Conservation (phyloP, 192 early-diverging fungal genomes). For the Backusella mclennaniae region DNA sequence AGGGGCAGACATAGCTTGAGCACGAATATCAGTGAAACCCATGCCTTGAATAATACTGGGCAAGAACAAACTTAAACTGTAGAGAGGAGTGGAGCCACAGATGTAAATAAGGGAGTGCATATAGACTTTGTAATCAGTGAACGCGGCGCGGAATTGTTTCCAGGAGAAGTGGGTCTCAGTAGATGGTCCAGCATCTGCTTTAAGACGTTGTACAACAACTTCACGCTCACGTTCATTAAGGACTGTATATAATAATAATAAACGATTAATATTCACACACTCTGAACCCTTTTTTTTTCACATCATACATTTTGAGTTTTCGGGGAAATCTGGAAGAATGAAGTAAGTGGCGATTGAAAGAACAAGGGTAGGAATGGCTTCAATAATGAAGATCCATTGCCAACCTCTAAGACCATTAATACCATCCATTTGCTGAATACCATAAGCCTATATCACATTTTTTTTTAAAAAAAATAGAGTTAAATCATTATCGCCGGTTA, state of each 20-base stretch:
- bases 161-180: slow-evolving; percentile 47
- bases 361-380: slow-evolving; percentile 60
- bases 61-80: slow-evolving; percentile 65
- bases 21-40: slow-evolving; percentile 51
- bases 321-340: slow-evolving; percentile 49
- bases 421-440: slow-evolving; percentile 58
- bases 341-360: slow-evolving; percentile 52
- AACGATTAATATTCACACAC: not conserved
- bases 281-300: not conserved
- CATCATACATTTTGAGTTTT: slow-evolving; percentile 38
- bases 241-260: slow-evolving; percentile 10
- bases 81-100: slow-evolving; percentile 60
- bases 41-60: slow-evolving; percentile 70
- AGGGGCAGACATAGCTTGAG: slow-evolving; percentile 51
- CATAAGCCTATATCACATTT: slow-evolving; percentile 45
- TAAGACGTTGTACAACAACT: slow-evolving; percentile 42
- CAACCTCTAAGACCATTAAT: slow-evolving; percentile 54
- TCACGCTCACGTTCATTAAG: slow-evolving; percentile 44
- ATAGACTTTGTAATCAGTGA: slow-evolving; percentile 46
- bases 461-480: not conserved
- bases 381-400: slow-evolving; percentile 77
- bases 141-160: slow-evolving; percentile 47
- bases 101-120: slow-evolving; percentile 60
- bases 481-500: not conserved
- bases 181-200: slow-evolving; percentile 47